Conservation (phyloP, 495 filamentous ascomycete species). For the Tuber indicum region DNA sequence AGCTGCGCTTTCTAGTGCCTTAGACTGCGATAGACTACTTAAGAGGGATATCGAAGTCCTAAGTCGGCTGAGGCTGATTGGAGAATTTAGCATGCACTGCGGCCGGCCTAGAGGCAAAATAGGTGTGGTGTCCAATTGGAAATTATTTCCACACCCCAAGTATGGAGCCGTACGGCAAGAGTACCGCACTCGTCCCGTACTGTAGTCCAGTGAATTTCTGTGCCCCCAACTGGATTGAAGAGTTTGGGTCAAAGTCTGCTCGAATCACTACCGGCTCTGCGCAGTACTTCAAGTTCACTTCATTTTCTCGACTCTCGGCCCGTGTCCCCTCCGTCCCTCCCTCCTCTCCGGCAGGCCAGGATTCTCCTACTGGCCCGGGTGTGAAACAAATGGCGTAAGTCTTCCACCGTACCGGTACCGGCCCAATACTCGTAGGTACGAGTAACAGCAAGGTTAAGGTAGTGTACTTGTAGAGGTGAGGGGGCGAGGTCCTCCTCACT, state of each 20-base stretch:
- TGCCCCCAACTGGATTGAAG: background rate
- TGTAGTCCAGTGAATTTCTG: background rate
- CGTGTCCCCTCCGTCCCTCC: background rate
- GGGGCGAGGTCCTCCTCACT: background rate
- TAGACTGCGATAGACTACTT: background rate
- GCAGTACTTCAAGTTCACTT: background rate
- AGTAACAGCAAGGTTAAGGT: background rate
- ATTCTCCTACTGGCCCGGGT: background rate
- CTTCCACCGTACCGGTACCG: background rate
- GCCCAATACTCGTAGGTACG: no score
- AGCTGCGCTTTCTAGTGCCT: background rate
- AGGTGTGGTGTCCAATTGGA: background rate
- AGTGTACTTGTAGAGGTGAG: background rate
- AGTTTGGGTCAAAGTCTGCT: background rate
- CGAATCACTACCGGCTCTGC: background rate
- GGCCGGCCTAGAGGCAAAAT: background rate
- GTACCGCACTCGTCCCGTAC: background rate
- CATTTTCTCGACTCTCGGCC: background rate
- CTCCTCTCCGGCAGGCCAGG: background rate
- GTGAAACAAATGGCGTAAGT: constrained; percentile 2
- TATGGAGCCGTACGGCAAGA: background rate
- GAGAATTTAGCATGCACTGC: background rate
- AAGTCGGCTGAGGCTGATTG: background rate
- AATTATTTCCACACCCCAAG: background rate
- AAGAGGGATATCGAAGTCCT: background rate